Percentiles rank a stretch among this genome's conserved stretches.
phyloP scores from a whole-genome alignment of 257 asterid genomes.

The Perilla frutescens region DNA sequence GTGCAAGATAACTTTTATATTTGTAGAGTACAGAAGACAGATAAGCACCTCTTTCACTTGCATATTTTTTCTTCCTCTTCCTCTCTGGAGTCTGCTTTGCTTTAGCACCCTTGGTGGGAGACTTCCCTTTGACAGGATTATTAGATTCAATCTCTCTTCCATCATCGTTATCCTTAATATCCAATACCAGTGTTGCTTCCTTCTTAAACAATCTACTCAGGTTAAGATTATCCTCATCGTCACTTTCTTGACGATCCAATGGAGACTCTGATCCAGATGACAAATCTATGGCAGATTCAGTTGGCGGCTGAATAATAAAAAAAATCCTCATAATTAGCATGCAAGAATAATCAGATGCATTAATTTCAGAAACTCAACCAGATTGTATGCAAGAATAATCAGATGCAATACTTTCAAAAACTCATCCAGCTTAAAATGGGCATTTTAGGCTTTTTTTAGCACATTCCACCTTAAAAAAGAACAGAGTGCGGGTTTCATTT shows the following conservation, averaged over 20 bases:
- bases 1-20: constrained; percentile 11
- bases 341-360: constrained; percentile 2
- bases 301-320: constrained; percentile 50
- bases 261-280: constrained; percentile 68
- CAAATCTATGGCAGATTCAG: constrained; percentile 44
- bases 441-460: not conserved
- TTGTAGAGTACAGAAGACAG: not conserved
- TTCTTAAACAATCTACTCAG: constrained; percentile 60
- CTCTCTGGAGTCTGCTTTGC: constrained; percentile 41
- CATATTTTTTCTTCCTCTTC: constrained; percentile 52
- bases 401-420: not conserved
- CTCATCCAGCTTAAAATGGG: constrained; percentile 6
- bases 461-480: constrained; percentile 3
- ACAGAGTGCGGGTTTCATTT: not conserved
- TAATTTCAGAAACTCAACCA: not conserved
- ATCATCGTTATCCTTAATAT: constrained; percentile 35
- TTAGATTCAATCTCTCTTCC: constrained; percentile 30
- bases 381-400: constrained; percentile 15
- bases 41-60: constrained; percentile 45
- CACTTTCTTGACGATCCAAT: constrained; percentile 44
- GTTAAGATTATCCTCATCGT: constrained; percentile 59
- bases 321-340: constrained; percentile 29
- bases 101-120: constrained; percentile 41
- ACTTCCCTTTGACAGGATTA: constrained; percentile 46
- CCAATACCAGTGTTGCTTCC: constrained; percentile 31